A percentile compares a stretch with the other conserved stretches of the same genome.
Evolutionary conservation across 2,329 filamentous ascomycete genomes (phyloP).

Genomic region (Aspergillus viridinutans): DNA sequence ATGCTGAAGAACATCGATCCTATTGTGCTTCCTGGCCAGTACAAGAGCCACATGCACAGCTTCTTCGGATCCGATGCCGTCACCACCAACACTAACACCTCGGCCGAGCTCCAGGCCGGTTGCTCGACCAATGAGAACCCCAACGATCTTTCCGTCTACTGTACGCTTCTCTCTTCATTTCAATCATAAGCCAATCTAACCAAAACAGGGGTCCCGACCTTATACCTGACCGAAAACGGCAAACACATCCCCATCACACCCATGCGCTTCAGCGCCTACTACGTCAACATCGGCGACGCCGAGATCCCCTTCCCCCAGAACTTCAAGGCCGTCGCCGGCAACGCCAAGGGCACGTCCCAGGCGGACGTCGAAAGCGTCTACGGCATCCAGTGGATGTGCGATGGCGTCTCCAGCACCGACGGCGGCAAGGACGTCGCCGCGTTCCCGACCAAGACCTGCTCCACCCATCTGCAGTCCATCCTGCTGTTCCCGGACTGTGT

Average conservation of each 20-base stretch:
- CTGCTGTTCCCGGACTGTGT: slow-evolving; percentile 14
- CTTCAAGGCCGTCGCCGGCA: slow-evolving; percentile 10
- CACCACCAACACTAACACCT: slow-evolving; percentile 10
- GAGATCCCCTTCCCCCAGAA: slow-evolving; percentile 15
- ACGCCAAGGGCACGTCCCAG: not conserved
- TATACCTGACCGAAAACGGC: slow-evolving; percentile 7
- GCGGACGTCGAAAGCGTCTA: not conserved
- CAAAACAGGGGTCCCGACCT: slow-evolving; percentile 12
- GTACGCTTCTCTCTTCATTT: not conserved
- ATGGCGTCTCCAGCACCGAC: not conserved
- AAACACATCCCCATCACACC: slow-evolving; percentile 5
- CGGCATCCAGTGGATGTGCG: slow-evolving; percentile 5
- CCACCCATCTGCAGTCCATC: slow-evolving; percentile 8
- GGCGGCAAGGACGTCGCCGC: slow-evolving; percentile 3
- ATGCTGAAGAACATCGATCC: slow-evolving; percentile 19
- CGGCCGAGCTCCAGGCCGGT: slow-evolving; percentile 13
- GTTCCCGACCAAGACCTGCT: slow-evolving; percentile 11
- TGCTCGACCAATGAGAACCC: slow-evolving; percentile 12
- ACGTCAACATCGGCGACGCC: slow-evolving; percentile 8
- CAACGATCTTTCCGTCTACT: slow-evolving; percentile 18
- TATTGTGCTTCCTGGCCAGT: slow-evolving; percentile 12
- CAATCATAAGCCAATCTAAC: not conserved
- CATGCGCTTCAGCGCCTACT: slow-evolving; percentile 15
- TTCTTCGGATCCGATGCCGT: slow-evolving; percentile 18
- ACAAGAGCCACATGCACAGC: slow-evolving; percentile 18